These are phyloP conservation scores for Xylaria arbuscula DNA, from an alignment of 2,329 filamentous ascomycete species.

Conservation along the genomic window DNA sequence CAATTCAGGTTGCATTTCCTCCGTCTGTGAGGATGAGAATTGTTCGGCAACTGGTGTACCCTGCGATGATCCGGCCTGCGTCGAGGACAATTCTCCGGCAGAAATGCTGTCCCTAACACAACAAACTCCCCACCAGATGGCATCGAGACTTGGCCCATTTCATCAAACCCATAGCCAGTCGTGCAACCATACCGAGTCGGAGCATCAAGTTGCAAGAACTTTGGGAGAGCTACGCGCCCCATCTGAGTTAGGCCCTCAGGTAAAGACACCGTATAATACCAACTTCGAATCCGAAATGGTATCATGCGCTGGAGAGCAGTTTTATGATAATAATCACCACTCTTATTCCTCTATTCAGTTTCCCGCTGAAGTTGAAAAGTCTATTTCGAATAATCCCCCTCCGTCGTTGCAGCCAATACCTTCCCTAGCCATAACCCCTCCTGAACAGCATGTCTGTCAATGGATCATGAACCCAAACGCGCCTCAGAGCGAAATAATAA, in stretches of 20 bases:
- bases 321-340: slow-evolving; percentile 27
- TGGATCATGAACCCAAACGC: slow-evolving; percentile 41
- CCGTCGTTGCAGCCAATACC: slow-evolving; percentile 15
- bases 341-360: slow-evolving; percentile 29
- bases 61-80: slow-evolving; percentile 46
- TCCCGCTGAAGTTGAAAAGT: slow-evolving; percentile 3
- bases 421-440: not conserved
- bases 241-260: slow-evolving; percentile 29
- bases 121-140: not conserved
- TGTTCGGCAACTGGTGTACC: slow-evolving; percentile 46
- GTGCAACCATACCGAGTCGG: slow-evolving; percentile 48
- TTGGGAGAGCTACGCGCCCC: slow-evolving; percentile 46
- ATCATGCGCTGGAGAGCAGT: slow-evolving; percentile 30
- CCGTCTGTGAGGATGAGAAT: slow-evolving; percentile 46
- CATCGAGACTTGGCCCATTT: not conserved
- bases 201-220: slow-evolving; percentile 48
- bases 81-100: slow-evolving; percentile 32
- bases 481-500: slow-evolving; percentile 21
- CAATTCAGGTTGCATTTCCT: slow-evolving; percentile 43
- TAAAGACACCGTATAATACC: slow-evolving; percentile 30
- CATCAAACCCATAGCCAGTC: slow-evolving; percentile 37
- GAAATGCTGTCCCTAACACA: slow-evolving; percentile 23
- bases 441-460: slow-evolving; percentile 39
- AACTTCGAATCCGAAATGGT: slow-evolving; percentile 35
- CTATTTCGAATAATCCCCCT: slow-evolving; percentile 12